Evolutionary conservation across 2,329 filamentous ascomycete genomes (phyloP).

Genomic region (Seiridium cupressi): DNA sequence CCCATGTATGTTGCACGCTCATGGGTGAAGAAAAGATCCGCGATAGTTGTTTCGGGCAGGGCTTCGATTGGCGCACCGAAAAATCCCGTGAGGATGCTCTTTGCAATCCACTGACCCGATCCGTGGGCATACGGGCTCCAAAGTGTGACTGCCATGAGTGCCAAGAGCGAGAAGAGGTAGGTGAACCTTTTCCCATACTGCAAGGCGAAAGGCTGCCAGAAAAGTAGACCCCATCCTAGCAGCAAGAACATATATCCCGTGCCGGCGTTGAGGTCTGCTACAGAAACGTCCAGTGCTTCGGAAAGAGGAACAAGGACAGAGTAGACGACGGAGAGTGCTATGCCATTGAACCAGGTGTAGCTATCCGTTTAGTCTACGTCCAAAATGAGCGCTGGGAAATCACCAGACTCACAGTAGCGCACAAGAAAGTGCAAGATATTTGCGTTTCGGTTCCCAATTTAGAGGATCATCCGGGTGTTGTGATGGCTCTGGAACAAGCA

Average conservation of each 20-base stretch:
- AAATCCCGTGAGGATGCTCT: slow-evolving; percentile 41
- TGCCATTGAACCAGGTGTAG: slow-evolving; percentile 37
- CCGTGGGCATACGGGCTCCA: slow-evolving; percentile 36
- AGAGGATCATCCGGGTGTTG: slow-evolving; percentile 51
- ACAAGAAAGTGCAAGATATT: slow-evolving; percentile 24
- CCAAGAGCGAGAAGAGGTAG: slow-evolving; percentile 35
- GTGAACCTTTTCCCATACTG: slow-evolving; percentile 41
- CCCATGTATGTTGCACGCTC: slow-evolving; percentile 42
- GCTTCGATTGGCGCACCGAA: slow-evolving; percentile 44
- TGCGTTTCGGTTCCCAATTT: slow-evolving; percentile 40
- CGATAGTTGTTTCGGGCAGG: slow-evolving; percentile 41
- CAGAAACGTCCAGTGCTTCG: slow-evolving; percentile 19
- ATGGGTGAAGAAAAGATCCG: slow-evolving; percentile 40
- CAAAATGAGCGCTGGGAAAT: background rate
- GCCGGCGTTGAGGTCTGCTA: slow-evolving; percentile 26
- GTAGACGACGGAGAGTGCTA: slow-evolving; percentile 30
- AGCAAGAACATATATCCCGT: slow-evolving; percentile 35
- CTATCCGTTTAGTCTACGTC: slow-evolving; percentile 22
- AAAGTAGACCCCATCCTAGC: slow-evolving; percentile 41
- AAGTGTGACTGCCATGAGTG: slow-evolving; percentile 29
- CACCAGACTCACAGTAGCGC: slow-evolving; percentile 19
- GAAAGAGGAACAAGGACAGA: slow-evolving; percentile 27
- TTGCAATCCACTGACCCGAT: slow-evolving; percentile 42
- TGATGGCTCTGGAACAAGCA: slow-evolving; percentile 49
- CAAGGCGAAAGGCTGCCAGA: slow-evolving; percentile 47